These are phyloP conservation scores for Cyanodermella asteris DNA, from an alignment of 2,329 filamentous ascomycete genomes.

Conservation along the genomic window DNA sequence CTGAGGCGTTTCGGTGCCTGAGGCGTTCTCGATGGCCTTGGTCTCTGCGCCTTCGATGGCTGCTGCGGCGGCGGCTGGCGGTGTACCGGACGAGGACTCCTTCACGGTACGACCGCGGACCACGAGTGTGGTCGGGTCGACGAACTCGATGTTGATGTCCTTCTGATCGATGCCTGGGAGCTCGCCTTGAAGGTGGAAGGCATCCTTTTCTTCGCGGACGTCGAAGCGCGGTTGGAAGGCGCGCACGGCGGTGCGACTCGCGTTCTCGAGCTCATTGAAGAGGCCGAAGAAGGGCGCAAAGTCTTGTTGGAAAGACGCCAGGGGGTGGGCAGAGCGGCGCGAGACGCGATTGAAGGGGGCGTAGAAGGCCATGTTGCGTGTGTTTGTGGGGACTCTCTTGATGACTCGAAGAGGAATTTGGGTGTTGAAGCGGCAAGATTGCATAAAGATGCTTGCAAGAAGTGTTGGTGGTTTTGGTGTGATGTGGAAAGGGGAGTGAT, in stretches of 20 bases:
- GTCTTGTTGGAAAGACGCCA: no score
- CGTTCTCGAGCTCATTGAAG: constrained; percentile 5
- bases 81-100: constrained; percentile 9
- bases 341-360: no score
- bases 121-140: constrained; percentile 23
- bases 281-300: no score
- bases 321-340: no score
- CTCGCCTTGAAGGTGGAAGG: constrained; percentile 26
- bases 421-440: no score
- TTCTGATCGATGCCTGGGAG: constrained; percentile 25
- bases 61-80: not conserved
- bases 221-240: constrained; percentile 25
- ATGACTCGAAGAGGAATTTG: no score
- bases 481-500: no score
- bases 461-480: no score
- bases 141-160: constrained; percentile 25
- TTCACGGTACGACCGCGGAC: constrained; percentile 22
- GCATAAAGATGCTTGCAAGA: no score
- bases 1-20: constrained; percentile 2
- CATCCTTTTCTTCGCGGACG: constrained; percentile 21
- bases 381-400: no score
- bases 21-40: constrained; percentile 8
- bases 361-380: no score
- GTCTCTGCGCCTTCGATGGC: constrained; percentile 2
- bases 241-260: constrained; percentile 7